Percentiles rank a stretch among this genome's conserved stretches.
phyloP scores from a whole-genome alignment of 164 flowering plant genomes.

The Vitis cinerea region DNA sequence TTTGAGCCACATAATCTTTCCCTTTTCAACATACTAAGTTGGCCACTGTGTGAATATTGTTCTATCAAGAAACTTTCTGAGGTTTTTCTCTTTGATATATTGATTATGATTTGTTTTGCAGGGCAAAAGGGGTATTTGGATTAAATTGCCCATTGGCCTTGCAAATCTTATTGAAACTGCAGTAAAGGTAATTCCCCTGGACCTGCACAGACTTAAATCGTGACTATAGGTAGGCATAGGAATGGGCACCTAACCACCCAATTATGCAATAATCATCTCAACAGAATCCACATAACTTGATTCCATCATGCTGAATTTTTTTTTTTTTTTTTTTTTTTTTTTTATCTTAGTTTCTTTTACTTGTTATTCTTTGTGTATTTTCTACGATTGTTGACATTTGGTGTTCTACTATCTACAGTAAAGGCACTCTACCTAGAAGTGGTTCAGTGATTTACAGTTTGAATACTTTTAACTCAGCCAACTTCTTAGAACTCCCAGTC shows the following conservation, averaged over 20 bases:
- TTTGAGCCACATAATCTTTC: neutral
- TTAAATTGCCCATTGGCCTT: slow-evolving; percentile 42
- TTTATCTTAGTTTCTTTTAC: neutral
- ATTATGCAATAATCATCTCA: neutral
- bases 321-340: neutral
- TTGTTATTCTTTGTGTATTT: too few species aligned
- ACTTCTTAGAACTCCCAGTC: too few species aligned
- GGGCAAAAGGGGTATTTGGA: slow-evolving; percentile 55
- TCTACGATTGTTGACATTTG: too few species aligned
- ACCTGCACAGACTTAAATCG: neutral
- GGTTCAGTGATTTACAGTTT: too few species aligned
- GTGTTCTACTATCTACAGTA: too few species aligned
- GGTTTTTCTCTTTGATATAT: neutral
- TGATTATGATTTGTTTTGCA: slow-evolving; percentile 13
- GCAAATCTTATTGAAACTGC: slow-evolving; percentile 43
- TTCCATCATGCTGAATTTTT: neutral
- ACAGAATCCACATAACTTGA: neutral
- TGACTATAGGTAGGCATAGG: neutral
- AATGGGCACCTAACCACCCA: neutral
- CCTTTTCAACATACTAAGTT: neutral
- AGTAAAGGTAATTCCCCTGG: slow-evolving; percentile 25
- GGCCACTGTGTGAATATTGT: neutral
- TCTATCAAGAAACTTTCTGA: neutral
- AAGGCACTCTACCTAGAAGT: too few species aligned
- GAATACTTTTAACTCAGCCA: too few species aligned